Evolutionary conservation across 2,329 filamentous ascomycete genomes (phyloP).

Genomic region (Beauveria bassiana): DNA sequence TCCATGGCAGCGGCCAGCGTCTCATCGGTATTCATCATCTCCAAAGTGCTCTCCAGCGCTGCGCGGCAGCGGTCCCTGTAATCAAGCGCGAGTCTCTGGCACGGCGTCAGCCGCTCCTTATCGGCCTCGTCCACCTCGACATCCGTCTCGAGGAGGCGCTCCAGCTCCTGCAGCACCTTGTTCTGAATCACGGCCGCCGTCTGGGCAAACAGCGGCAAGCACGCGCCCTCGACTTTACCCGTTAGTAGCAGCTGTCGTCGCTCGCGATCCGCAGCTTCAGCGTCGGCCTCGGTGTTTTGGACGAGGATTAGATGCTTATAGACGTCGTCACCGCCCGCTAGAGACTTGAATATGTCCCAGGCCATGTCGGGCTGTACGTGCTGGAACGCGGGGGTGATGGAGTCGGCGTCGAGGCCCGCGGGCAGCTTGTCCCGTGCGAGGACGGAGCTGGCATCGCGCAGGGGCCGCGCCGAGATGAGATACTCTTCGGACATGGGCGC

Average conservation of each 20-base stretch:
- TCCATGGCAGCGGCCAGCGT: conserved; percentile 17
- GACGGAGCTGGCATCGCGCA: conserved; percentile 39
- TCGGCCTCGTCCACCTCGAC: conserved; percentile 34
- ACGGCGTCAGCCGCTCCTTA: conserved; percentile 29
- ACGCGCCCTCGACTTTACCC: conserved; percentile 23
- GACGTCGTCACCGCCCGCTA: conserved; percentile 17
- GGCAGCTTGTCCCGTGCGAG: conserved; percentile 35
- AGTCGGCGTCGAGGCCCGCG: conserved; percentile 12
- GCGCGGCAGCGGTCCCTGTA: conserved; percentile 42
- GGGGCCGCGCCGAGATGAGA: conserved; percentile 44
- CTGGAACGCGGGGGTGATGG: conserved; percentile 33
- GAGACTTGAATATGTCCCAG: conserved; percentile 38
- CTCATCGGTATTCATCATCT: conserved; percentile 27
- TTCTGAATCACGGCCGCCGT: conserved; percentile 35
- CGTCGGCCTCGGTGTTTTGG: conserved; percentile 16
- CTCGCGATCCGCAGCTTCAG: conserved; percentile 3
- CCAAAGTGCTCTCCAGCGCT: conserved; percentile 39
- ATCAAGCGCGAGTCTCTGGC: conserved; percentile 40
- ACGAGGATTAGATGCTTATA: background rate
- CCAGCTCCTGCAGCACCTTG: conserved; percentile 35
- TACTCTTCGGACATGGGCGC: conserved; percentile 31
- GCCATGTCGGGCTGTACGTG: conserved; percentile 47
- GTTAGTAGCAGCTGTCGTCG: conserved; percentile 23
- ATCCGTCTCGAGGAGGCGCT: conserved; percentile 39
- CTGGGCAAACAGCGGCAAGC: conserved; percentile 23